These are phyloP conservation scores for Citrullus colocynthis DNA, from an alignment of 306 rosid genomes.

Conservation along the genomic window DNA sequence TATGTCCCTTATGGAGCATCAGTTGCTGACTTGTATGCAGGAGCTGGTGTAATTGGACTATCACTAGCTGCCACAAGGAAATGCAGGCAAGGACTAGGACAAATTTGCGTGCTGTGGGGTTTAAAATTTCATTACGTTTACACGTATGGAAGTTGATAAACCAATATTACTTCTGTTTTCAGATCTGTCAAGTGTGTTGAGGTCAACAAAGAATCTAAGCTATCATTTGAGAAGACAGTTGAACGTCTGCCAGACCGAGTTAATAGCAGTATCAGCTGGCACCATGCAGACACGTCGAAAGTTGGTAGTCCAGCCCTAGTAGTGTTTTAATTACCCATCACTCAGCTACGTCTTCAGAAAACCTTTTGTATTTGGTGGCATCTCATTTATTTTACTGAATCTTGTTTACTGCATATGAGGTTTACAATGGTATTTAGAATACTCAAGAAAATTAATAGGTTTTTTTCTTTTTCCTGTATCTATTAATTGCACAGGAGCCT, in stretches of 20 bases:
- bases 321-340: constrained; percentile 18
- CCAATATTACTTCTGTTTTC: background rate
- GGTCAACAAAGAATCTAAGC: constrained; percentile 80
- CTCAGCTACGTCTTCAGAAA: background rate
- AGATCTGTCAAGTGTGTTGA: constrained; percentile 92
- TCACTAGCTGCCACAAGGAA: constrained; percentile 83
- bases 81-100: constrained; percentile 66
- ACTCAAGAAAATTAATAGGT: constrained; percentile 12
- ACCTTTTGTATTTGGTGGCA: background rate
- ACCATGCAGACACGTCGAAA: constrained; percentile 80
- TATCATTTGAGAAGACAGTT: constrained; percentile 81
- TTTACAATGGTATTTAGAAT: background rate
- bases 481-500: constrained; percentile 60
- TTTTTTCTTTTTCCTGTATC: constrained; percentile 6
- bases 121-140: constrained; percentile 2
- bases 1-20: constrained; percentile 81
- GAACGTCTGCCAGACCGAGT: constrained; percentile 50
- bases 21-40: constrained; percentile 90
- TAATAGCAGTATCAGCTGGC: constrained; percentile 81
- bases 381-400: background rate
- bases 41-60: constrained; percentile 91
- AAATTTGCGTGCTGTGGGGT: constrained; percentile 10
- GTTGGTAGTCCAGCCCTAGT: constrained; percentile 17
- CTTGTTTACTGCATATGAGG: background rate
- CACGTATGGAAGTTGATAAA: background rate